Evolutionary conservation across 495 filamentous ascomycete species (phyloP), one percentile per base, ranked within the genome.

Genomic region (Penicillium ochrochloron): DNA sequence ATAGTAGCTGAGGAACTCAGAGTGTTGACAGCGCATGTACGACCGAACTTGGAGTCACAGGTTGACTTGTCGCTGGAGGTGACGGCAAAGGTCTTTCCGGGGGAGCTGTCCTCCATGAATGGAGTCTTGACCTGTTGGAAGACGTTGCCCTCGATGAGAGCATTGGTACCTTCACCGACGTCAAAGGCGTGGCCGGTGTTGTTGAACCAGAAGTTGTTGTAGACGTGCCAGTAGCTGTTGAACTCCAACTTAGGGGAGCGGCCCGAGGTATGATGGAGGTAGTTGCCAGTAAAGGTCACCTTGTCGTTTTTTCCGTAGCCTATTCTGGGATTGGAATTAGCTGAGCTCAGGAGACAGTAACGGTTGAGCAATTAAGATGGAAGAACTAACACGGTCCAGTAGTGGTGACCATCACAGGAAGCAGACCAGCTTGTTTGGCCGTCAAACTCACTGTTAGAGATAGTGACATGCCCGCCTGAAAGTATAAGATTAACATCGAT

Each of bases 361-460:
- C n/a, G n/a, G n/a, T n/a, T n/a, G n/a, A n/a, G n/a, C n/a, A n/a
- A n/a, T n/a, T n/a, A n/a, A n/a, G n/a, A n/a, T n/a, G 7, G 14
- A 1, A 2, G 41, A 15, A 61, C 60, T 63, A 68, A 77, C 67
- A 86, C 68, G 27, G 73, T 80, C 83, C 83, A 85, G 77, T 86
- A 86, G 68, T 85, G 83, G 65, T 85, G 76, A 19, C 79, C 78
- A 56, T 86, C 81, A 61, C 83, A 85, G 29, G 76, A 78, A 17
- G 82, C 79, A 33, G 79, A 83, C 77, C 79, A 85, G 62, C 65
- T 74, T 2, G 82, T 83, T 15, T 64, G 61, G 34, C 83, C 83
- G 57, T 86, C 80, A 61, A 85, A 80, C 62, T 85, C 77, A 54
- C 75, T 78, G 66, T 78, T 75, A 51, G 76, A 73, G 64, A 75